Conservation (phyloP, 306 rosid genomes). For the Lathyrus aphaca region DNA sequence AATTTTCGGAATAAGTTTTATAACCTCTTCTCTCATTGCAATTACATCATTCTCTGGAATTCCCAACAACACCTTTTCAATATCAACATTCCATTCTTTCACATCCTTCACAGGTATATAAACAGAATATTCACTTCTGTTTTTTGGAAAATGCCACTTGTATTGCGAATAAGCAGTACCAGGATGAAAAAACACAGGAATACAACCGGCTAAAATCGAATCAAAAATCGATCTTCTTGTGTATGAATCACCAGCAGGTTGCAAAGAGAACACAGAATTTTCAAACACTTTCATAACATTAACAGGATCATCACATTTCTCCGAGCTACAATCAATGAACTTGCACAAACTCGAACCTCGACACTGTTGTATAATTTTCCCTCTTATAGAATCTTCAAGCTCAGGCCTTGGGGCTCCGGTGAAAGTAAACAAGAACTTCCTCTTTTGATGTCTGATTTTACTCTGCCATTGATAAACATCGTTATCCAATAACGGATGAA, state of each 20-base stretch:
- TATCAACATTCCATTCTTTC: slow-evolving; percentile 51
- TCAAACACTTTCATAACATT: slow-evolving; percentile 62
- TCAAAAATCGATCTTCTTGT: slow-evolving; percentile 87
- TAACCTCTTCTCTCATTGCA: slow-evolving; percentile 80
- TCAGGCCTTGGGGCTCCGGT: slow-evolving; percentile 88
- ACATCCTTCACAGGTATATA: slow-evolving; percentile 71
- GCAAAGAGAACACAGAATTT: slow-evolving; percentile 74
- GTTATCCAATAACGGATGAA: slow-evolving; percentile 56
- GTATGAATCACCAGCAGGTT: slow-evolving; percentile 87
- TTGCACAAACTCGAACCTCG: slow-evolving; percentile 50
- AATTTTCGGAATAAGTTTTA: slow-evolving; percentile 67
- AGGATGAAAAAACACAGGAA: slow-evolving; percentile 92
- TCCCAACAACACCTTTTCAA: slow-evolving; percentile 57
- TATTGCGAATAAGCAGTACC: slow-evolving; percentile 90
- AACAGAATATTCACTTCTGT: slow-evolving; percentile 64
- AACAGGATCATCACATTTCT: slow-evolving; percentile 65
- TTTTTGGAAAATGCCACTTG: slow-evolving; percentile 70
- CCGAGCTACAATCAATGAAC: slow-evolving; percentile 67
- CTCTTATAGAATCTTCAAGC: slow-evolving; percentile 55
- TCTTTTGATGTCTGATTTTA: slow-evolving; percentile 45
- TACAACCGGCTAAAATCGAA: slow-evolving; percentile 80
- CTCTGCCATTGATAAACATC: slow-evolving; percentile 61
- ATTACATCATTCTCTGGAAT: slow-evolving; percentile 55
- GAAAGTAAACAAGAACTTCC: slow-evolving; percentile 65
- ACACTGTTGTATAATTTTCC: slow-evolving; percentile 70